Conservation (phyloP, 2,329 filamentous ascomycete species). For the Teratosphaeriaceae sp. region DNA sequence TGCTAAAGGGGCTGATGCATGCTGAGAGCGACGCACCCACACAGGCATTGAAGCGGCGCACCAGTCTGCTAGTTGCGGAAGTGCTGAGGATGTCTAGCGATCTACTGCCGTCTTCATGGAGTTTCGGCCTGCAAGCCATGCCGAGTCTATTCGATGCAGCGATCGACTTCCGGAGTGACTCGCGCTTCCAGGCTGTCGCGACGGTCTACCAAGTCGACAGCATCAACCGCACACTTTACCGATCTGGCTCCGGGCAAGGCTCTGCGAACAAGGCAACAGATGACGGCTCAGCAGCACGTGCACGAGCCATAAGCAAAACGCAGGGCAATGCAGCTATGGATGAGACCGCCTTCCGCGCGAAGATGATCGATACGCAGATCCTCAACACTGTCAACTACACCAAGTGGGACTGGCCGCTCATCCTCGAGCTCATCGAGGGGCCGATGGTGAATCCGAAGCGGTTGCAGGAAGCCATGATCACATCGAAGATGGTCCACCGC, state of each 20-base stretch:
- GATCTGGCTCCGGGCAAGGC: slow-evolving; percentile 52
- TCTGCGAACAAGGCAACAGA: slow-evolving; percentile 17
- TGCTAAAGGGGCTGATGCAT: slow-evolving; percentile 49
- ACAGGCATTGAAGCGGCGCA: slow-evolving; percentile 72
- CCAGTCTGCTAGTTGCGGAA: slow-evolving; percentile 84
- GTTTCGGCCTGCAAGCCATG: slow-evolving; percentile 75
- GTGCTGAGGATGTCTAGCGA: slow-evolving; percentile 84
- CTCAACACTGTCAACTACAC: slow-evolving; percentile 81
- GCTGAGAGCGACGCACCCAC: slow-evolving; percentile 64
- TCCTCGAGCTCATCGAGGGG: slow-evolving; percentile 85
- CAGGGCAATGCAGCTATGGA: slow-evolving; percentile 57
- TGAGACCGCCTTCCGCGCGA: slow-evolving; percentile 55
- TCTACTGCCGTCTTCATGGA: slow-evolving; percentile 74
- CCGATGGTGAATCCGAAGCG: slow-evolving; percentile 86
- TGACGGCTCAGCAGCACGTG: slow-evolving; percentile 27
- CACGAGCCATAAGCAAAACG: slow-evolving; percentile 45
- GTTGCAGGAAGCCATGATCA: slow-evolving; percentile 87
- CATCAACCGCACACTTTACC: slow-evolving; percentile 85
- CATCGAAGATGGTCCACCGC: slow-evolving; percentile 93
- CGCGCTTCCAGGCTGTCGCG: slow-evolving; percentile 73
- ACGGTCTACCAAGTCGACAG: slow-evolving; percentile 98
- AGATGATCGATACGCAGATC: slow-evolving; percentile 73
- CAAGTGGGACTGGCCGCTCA: slow-evolving; percentile 97
- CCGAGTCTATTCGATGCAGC: slow-evolving; percentile 78
- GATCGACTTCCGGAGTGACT: slow-evolving; percentile 61